Evolutionary conservation across 352 stramenopile species (phyloP).

Genomic region (Thalassiosira allenii): DNA sequence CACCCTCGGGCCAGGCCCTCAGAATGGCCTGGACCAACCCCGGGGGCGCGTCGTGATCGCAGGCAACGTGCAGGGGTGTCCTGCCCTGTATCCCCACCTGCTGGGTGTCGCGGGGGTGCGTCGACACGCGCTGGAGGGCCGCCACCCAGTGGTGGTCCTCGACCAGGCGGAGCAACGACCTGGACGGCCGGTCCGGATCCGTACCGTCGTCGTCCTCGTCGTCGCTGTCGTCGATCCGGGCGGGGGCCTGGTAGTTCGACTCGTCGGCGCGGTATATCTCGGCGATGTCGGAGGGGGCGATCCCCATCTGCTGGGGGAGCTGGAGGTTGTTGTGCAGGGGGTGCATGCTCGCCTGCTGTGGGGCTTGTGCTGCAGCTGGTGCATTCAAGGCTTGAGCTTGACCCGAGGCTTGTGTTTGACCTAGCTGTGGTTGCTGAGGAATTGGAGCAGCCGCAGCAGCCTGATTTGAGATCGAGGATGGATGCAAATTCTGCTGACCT

Average conservation of each 20-base stretch:
- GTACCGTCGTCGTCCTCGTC: slow-evolving; percentile 30
- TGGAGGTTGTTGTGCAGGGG: slow-evolving; percentile 11
- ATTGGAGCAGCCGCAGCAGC: background rate
- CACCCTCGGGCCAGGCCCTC: slow-evolving; percentile 64
- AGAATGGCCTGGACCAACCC: slow-evolving; percentile 65
- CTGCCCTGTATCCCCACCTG: slow-evolving; percentile 63
- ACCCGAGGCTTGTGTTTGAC: slow-evolving; percentile 2
- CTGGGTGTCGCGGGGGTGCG: slow-evolving; percentile 55
- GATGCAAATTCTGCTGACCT: background rate
- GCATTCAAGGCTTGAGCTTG: too few relatives aligned
- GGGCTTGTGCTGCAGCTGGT: background rate
- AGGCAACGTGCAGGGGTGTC: slow-evolving; percentile 69
- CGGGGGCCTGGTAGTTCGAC: too few relatives aligned
- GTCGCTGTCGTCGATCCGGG: slow-evolving; percentile 3
- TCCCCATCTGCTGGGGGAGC: slow-evolving; percentile 1
- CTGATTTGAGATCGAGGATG: background rate
- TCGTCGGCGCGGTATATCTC: slow-evolving; percentile 17
- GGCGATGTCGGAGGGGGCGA: slow-evolving; percentile 3
- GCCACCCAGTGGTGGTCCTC: slow-evolving; percentile 64
- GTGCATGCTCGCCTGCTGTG: background rate
- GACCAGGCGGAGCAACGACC: slow-evolving; percentile 32
- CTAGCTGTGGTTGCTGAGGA: background rate
- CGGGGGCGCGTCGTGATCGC: slow-evolving; percentile 74
- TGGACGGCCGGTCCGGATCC: slow-evolving; percentile 8
- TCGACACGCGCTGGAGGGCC: slow-evolving; percentile 52